phyloP scores from a whole-genome alignment of 1,284 basidiomycete genomes.

The Hortiboletus rubellus region DNA sequence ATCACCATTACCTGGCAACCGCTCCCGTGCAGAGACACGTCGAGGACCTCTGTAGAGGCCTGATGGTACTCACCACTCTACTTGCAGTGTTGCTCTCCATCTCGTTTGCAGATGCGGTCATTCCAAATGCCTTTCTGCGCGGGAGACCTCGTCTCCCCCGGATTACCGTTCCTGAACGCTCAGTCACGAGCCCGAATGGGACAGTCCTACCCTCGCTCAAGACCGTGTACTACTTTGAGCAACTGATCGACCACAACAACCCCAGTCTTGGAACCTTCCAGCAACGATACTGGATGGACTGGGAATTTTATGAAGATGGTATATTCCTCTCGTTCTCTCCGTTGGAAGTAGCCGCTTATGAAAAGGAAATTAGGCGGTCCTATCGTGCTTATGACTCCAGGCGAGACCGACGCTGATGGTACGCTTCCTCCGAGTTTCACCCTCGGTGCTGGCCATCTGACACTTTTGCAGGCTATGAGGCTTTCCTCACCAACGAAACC shows the following conservation, averaged over 20 bases:
- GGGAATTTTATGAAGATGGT: constrained; percentile 61
- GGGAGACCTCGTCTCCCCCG: constrained; percentile 18
- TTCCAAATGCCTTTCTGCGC: constrained; percentile 23
- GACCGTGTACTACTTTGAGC: constrained; percentile 64
- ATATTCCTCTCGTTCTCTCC: constrained; percentile 1
- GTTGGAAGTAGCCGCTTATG: background rate
- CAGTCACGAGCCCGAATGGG: constrained; percentile 19
- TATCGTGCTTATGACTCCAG: constrained; percentile 59
- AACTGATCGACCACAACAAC: constrained; percentile 71
- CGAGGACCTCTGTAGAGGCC: background rate
- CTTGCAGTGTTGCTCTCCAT: constrained; percentile 8
- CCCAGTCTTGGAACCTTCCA: constrained; percentile 74
- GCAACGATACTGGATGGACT: constrained; percentile 70
- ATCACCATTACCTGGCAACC: background rate
- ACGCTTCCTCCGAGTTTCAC: background rate
- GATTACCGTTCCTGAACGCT: constrained; percentile 15
- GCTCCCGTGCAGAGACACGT: background rate
- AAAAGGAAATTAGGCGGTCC: constrained; percentile 54
- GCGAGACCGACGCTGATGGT: constrained; percentile 49
- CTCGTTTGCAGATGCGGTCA: constrained; percentile 21
- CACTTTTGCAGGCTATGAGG: constrained; percentile 46
- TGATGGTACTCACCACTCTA: constrained; percentile 14
- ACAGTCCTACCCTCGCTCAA: constrained; percentile 31
- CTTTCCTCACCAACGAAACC: constrained; percentile 63
- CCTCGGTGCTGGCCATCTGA: constrained; percentile 39